A percentile compares a stretch with the other conserved stretches of the same genome.
phyloP scores from a whole-genome alignment of 805 yeast genomes.

The Hanseniaspora guilliermondii region DNA sequence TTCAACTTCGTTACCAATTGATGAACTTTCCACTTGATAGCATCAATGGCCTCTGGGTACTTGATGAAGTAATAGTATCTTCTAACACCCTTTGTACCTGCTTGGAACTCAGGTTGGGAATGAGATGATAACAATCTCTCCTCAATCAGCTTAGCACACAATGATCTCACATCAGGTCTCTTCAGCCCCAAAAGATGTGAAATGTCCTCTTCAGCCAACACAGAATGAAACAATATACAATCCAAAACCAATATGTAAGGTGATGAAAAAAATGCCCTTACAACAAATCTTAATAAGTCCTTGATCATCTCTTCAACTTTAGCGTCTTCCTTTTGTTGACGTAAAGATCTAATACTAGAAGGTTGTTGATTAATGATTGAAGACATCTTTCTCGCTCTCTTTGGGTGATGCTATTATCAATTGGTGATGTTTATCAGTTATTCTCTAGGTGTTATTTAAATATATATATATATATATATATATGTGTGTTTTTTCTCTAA shows the following conservation, averaged over 20 bases:
- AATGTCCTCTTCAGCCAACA: conserved; percentile 84
- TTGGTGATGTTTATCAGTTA: neutral
- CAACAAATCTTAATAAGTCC: conserved; percentile 56
- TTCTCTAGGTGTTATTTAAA: too few species aligned
- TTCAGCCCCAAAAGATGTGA: conserved; percentile 69
- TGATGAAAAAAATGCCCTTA: conserved; percentile 75
- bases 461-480: too few species aligned
- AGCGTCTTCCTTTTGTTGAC: conserved; percentile 21
- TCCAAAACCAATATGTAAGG: conserved; percentile 77
- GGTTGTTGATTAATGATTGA: conserved; percentile 5
- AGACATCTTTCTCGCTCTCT: neutral
- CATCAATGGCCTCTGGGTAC: conserved; percentile 84
- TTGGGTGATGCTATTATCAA: neutral
- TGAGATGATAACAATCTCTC: conserved; percentile 68
- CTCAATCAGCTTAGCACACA: conserved; percentile 69
- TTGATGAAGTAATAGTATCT: conserved; percentile 80
- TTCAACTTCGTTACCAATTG: conserved; percentile 65
- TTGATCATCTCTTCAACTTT: conserved; percentile 34
- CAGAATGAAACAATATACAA: conserved; percentile 77
- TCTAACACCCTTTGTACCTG: conserved; percentile 51
- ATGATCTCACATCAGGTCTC: conserved; percentile 71
- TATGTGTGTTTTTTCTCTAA: too few species aligned
- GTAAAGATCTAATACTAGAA: neutral
- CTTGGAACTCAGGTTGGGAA: conserved; percentile 56
- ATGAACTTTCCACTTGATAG: conserved; percentile 93